Conservation (phyloP, 331 rosid genomes). For the Rosa hybrid region DNA sequence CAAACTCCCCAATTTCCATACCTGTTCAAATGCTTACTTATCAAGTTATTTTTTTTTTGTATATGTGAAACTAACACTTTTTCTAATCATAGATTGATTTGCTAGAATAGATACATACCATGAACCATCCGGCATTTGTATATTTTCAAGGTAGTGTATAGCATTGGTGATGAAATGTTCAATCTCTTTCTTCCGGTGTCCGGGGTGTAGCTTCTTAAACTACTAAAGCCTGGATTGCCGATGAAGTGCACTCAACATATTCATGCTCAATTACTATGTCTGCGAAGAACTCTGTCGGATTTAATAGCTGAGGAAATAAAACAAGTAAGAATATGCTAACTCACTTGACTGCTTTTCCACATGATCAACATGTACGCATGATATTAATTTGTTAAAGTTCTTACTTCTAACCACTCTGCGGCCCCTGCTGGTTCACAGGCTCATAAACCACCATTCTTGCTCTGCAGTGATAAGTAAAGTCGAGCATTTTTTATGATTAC, state of each 20-base stretch:
- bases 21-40: constrained; percentile 7
- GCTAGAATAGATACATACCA: constrained; percentile 18
- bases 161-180: constrained; percentile 5
- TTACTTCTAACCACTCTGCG: constrained; percentile 68
- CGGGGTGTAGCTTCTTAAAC: constrained; percentile 18
- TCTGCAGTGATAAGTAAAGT: neutral
- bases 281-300: constrained; percentile 59
- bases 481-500: neutral
- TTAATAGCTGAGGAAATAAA: constrained; percentile 16
- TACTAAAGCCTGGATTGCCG: constrained; percentile 52
- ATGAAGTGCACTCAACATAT: constrained; percentile 54
- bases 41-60: neutral
- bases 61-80: neutral
- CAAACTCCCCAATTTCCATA: constrained; percentile 72
- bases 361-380: neutral
- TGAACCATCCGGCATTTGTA: constrained; percentile 33
- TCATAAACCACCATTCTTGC: constrained; percentile 11
- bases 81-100: neutral
- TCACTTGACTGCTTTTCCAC: neutral
- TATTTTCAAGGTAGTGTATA: neutral
- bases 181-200: constrained; percentile 24
- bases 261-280: constrained; percentile 54
- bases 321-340: neutral
- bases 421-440: constrained; percentile 32
- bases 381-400: neutral